Conservation (phyloP, 1,284 basidiomycete species). For the Cryptococcus sp. region DNA sequence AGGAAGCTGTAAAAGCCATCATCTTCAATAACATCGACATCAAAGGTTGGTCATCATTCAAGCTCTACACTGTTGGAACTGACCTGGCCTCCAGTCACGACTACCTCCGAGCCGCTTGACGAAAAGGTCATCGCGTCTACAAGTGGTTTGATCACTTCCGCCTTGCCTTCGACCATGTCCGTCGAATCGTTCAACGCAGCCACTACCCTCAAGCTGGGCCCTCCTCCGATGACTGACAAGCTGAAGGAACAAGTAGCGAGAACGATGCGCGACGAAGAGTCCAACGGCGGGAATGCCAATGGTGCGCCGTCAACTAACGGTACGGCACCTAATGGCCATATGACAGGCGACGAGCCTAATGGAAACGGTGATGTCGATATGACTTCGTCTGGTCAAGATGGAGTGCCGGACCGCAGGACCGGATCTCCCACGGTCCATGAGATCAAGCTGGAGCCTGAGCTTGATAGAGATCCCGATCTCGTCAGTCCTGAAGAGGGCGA, state of each 20-base stretch:
- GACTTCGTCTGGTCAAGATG: slow-evolving; percentile 13
- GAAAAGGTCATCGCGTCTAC: slow-evolving; percentile 62
- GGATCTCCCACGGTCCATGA: slow-evolving; percentile 22
- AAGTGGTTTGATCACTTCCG: slow-evolving; percentile 72
- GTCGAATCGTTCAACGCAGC: slow-evolving; percentile 72
- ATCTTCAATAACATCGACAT: slow-evolving; percentile 91
- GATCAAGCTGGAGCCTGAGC: slow-evolving; percentile 40
- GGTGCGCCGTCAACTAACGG: slow-evolving; percentile 11
- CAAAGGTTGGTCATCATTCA: slow-evolving; percentile 64
- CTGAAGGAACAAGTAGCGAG: slow-evolving; percentile 76
- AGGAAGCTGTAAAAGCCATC: slow-evolving; percentile 79
- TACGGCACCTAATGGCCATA: slow-evolving; percentile 18
- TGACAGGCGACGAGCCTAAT: neutral
- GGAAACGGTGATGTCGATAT: slow-evolving; percentile 39
- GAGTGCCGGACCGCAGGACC: slow-evolving; percentile 54
- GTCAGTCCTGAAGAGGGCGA: slow-evolving; percentile 40
- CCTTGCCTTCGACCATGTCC: slow-evolving; percentile 62
- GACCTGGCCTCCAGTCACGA: slow-evolving; percentile 26
- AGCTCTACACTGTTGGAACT: slow-evolving; percentile 21
- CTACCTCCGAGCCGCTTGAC: slow-evolving; percentile 67
- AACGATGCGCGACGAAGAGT: slow-evolving; percentile 53
- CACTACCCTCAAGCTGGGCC: slow-evolving; percentile 79
- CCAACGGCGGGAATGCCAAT: slow-evolving; percentile 26
- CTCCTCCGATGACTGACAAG: slow-evolving; percentile 72
- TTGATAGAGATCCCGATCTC: slow-evolving; percentile 27